Evolutionary conservation across 2,329 filamentous ascomycete species (phyloP), one percentile per base, ranked within the genome.

Genomic region (Dactylellina drechsleri): DNA sequence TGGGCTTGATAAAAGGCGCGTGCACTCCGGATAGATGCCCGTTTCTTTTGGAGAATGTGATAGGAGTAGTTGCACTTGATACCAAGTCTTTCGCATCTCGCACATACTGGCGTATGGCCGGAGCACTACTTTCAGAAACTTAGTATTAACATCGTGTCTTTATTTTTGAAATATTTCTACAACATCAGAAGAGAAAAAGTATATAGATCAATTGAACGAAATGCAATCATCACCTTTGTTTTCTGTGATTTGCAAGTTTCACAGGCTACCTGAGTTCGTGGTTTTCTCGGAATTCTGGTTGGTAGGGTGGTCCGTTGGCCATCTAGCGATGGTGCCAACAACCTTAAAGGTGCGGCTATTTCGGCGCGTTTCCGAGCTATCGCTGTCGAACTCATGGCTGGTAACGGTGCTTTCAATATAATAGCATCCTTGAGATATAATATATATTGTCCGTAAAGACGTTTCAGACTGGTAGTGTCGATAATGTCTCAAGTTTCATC

Each of bases 81-180:
- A 1, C 31, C 53, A 8, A 41, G 18, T 43, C 13, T 16, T 41
- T 57, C 1, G 31, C 53, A 57, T 57, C 53, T 57, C 13, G 28
- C 7, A 16, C 53, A 57, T 40, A 16, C 15, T 20, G 53, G 53
- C n/a, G 28, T 57, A 8, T 57, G 16, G 1, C 53, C 53, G 13
- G 53, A 10, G 15, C 53, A 57, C 53, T 57, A n/a, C 4, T 26
- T 52, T 41, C 18, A 23, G 10, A 28, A 54, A 23, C 3, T 13
- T 13, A 66, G 47, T 31, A 20, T 47, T 47, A 66, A 57, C 50
- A 47, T 66, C 18, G 28, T 18, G 40, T 66, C 50, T 40, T 40
- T 7, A 18, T 10, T 18, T 47, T 47, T 47, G 15, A 12, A 18
- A n/a, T 18, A 18, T 47, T 47, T 15, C 43, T 2, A 23, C 23